Evolutionary conservation across 2,329 filamentous ascomycete genomes (phyloP).

Genomic region (Pyrenochaeta sp.): DNA sequence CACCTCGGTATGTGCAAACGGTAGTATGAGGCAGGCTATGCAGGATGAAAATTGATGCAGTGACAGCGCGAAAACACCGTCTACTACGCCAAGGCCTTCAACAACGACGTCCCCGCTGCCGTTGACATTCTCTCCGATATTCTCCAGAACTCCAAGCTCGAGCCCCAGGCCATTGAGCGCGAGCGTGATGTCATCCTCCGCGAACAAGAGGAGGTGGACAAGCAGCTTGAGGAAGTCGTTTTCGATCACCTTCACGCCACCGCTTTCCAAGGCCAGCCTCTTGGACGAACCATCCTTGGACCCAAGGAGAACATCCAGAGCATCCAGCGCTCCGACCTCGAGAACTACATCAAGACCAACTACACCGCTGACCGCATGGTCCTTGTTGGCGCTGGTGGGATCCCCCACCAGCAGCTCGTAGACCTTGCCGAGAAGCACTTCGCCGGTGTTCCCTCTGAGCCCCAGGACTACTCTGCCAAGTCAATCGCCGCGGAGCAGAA

Average conservation of each 20-base stretch:
- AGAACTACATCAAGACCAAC: constrained; percentile 98
- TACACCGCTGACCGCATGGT: constrained; percentile 99
- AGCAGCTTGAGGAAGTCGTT: constrained; percentile 99
- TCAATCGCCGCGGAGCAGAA: constrained; percentile 77
- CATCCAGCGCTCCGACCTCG: constrained; percentile 90
- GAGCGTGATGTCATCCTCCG: constrained; percentile 98
- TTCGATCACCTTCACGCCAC: constrained; percentile 99
- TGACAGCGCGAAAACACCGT: constrained; percentile 93
- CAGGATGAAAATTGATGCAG: constrained; percentile 49
- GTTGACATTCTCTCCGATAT: constrained; percentile 99
- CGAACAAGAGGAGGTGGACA: constrained; percentile 99
- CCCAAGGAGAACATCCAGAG: constrained; percentile 98
- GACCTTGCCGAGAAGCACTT: constrained; percentile 98
- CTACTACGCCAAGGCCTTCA: constrained; percentile 99
- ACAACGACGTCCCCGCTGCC: constrained; percentile 93
- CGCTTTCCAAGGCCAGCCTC: constrained; percentile 93
- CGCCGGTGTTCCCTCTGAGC: constrained; percentile 76
- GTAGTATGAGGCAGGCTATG: constrained; percentile 7
- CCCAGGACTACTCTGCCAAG: constrained; percentile 77
- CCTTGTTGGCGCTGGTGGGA: constrained; percentile 90
- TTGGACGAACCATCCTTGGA: constrained; percentile 96
- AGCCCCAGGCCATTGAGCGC: constrained; percentile 89
- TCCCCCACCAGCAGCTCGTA: constrained; percentile 93
- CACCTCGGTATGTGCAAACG: constrained; percentile 78
- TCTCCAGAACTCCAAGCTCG: constrained; percentile 98